Conservation (phyloP, 1,284 basidiomycete genomes). For the Pseudomicrostroma phylloplanum region DNA sequence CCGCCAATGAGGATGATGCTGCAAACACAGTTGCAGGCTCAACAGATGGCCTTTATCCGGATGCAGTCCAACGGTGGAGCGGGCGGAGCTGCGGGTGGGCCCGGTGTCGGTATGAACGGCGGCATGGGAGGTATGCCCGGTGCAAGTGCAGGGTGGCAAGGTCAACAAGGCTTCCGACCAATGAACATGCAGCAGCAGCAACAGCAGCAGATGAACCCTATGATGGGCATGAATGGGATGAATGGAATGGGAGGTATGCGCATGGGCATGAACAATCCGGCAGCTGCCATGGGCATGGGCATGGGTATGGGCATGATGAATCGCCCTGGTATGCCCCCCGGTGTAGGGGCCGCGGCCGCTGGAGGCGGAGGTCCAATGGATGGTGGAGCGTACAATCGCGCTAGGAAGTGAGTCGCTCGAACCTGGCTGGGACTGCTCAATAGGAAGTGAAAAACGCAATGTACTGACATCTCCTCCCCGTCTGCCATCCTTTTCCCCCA, state of each 20-base stretch:
- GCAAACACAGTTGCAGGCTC: constrained; percentile 48
- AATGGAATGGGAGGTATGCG: not conserved
- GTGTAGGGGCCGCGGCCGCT: constrained; percentile 4
- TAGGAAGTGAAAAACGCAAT: constrained; percentile 28
- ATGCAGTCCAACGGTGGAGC: constrained; percentile 22
- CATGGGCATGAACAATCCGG: constrained; percentile 16
- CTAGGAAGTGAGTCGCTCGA: constrained; percentile 23
- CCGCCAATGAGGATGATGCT: constrained; percentile 47
- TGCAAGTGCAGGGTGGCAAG: constrained; percentile 1
- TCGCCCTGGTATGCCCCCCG: constrained; percentile 2
- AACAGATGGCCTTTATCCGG: constrained; percentile 36
- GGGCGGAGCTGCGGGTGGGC: constrained; percentile 18
- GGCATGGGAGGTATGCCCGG: constrained; percentile 9
- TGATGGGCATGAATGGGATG: constrained; percentile 18
- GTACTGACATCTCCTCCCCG: constrained; percentile 7
- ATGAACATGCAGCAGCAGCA: not conserved
- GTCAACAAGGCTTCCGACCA: not conserved
- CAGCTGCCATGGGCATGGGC: constrained; percentile 14
- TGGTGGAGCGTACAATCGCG: constrained; percentile 21
- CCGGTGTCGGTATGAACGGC: constrained; percentile 15
- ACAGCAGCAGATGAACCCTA: constrained; percentile 8
- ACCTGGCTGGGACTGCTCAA: no score
- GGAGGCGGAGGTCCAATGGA: constrained; percentile 14
- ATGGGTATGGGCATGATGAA: constrained; percentile 9
- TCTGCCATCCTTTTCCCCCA: not conserved